Base-by-base conservation (phyloP, 2,329 filamentous ascomycete genomes). In the Harringtonia aguacate region DNA sequence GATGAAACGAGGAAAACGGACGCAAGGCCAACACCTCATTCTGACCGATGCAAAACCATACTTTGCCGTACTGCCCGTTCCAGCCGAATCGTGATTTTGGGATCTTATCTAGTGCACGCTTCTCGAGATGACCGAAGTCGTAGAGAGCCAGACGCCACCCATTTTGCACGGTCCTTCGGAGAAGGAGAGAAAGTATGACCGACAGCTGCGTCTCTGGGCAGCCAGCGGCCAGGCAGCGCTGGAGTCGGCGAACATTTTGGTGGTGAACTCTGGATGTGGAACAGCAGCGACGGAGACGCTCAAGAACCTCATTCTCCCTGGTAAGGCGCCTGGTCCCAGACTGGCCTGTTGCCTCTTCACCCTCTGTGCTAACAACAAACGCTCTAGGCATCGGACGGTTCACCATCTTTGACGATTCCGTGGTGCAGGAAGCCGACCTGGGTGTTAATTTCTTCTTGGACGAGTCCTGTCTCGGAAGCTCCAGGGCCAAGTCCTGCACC, bases 361-460 rank as follows among this genome's bases (percentile, higher is more conserved):
- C n/a, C n/a, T n/a, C n/a, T n/a, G n/a, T n/a, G n/a, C n/a, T n/a
- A n/a, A n/a, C n/a, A n/a, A n/a, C n/a, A n/a, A n/a, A n/a, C n/a
- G n/a, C 44, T 20, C 12, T 38, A 81, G 82, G 89, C 4, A 84
- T 97, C 55, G 94, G 92, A 9, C 77, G 79, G 22, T 98, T 95
- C 61, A 94, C 86, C 1, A 94, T 98, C 49, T 82, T 84, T 42
- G 92, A 98, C 56, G 79, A 84, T 8, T 76, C 79, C 1, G 61
- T 73, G 3, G 89, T 98, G n/a, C 70, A 69, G 1, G 82, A 94
- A 53, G 72, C 79, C 35, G 92, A 98, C 56, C 69, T 98, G 34
- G 92, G 94, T 5, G 83, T 95, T 50, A 98, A 98, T 65, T 98
- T 98, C 72, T 98, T 98, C 57, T 70, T 98, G 0, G 86, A 95